Evolutionary conservation across 2,329 filamentous ascomycete genomes (phyloP), one percentile per base, ranked within the genome.

Genomic region (Neofusicoccum ribis): DNA sequence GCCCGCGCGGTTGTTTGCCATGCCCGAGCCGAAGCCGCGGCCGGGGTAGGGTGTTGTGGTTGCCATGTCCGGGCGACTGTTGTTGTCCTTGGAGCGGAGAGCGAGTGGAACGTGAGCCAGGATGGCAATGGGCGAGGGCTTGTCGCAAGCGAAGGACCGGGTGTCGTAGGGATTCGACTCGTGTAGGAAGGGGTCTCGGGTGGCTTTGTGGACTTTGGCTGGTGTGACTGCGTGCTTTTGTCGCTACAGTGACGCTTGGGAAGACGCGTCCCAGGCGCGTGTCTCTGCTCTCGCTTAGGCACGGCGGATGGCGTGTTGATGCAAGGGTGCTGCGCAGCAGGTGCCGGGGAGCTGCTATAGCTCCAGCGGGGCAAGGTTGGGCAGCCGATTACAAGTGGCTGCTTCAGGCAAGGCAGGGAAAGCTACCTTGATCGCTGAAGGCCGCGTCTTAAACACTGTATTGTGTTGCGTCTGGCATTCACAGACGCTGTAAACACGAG

Each of bases 1-100:
- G 77, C 76, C 65, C 76, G 75, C 69, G 79, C 77, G 74, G 76
- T 79, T 63, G 71, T 67, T 61, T 39, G 27, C 6, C 27, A 31
- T 5, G 6, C 27, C 27, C 6, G 77, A 70, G 69, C 81, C 82
- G 70, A 83, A 83, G 69, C 85, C 84, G 9, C 63, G 52, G 36
- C 51, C 51, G 14, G 63, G 47, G 27, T 50, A 60, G 15, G 62
- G 41, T 51, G 54, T 64, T 17, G 61, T 47, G 27, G 62, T 47
- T 27, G 61, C 62, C 62, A 64, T 64, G 46, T 43, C 39, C 34
- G 50, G 15, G 36, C 3, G 3, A 17, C 46, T 70, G 67, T 71
- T 67, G 64, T 67, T 34, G 65, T 27, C 47, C 46, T 65, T 60
- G 50, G 46, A 20, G 5, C 50, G 61, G 61, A 34, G 56, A 62